Evolutionary conservation across 2,329 filamentous ascomycete genomes (phyloP), one percentile per base, ranked within the genome.

Genomic region (Rhinocladiella mackenziei): DNA sequence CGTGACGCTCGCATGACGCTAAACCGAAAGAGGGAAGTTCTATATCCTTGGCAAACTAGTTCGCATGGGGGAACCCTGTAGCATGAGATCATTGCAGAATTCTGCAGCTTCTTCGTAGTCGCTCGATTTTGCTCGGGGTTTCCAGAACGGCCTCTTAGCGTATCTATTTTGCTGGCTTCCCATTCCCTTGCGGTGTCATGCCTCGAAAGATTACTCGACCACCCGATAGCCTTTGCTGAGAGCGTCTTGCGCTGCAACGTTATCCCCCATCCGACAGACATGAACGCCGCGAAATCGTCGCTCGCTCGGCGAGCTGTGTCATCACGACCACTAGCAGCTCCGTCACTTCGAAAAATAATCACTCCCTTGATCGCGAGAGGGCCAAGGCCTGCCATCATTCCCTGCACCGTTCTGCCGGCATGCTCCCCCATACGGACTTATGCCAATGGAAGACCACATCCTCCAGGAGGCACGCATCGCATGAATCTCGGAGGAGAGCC

Each of bases 381-480:
- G 23, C 26, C 35, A 17, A 39, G 28, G 9, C 25, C 44, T 25
- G 8, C 37, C 22, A 13, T 36, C 14, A 17, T 34, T 25, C 20
- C 45, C 23, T 33, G 43, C n/a, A 33, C 48, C 14, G 37, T 45
- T 11, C 8, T 36, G 15, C 33, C 48, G 18, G 20, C 40, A 20
- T 18, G 39, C 5, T 33, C 41, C 15, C 39, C 40, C 19, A 45
- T 65, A 31, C 61, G 65, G 39, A 58, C 61, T 45, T 72, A 81
- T 72, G 83, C 85, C 58, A 74, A 65, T 53, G 71, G 75, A 7
- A 66, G 84, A 48, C 51, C 53, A 6, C 87, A 92, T 54, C 89
- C 89, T 1, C 89, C 91, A 0, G 91, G 91, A 38, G 89, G 89
- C 43, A 96, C 89, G 1, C 88, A 96, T 67, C 85, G 84, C 54